Percentiles rank a stretch among this genome's conserved stretches.
These are phyloP conservation scores for Pterulicium gracile DNA, from an alignment of 1,284 basidiomycete genomes.

Conservation along the genomic window DNA sequence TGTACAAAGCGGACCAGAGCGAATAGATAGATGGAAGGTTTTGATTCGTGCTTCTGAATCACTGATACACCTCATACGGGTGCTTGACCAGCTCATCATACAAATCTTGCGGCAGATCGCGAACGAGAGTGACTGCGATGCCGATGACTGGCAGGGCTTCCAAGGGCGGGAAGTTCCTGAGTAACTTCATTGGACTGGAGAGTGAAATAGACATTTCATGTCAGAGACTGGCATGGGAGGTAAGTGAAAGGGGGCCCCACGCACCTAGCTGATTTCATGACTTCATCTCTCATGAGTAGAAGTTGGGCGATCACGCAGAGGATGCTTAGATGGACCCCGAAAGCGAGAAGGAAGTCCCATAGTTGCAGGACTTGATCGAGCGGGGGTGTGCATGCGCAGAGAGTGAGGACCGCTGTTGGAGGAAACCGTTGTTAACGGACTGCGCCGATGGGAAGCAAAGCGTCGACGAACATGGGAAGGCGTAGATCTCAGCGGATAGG, in stretches of 20 bases:
- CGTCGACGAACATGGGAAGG: constrained; percentile 77
- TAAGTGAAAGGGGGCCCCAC: constrained; percentile 16
- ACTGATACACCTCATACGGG: constrained; percentile 51
- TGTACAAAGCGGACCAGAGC: too few relatives aligned
- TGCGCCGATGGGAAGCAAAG: constrained; percentile 4
- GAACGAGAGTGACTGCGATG: constrained; percentile 86
- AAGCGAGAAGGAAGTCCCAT: constrained; percentile 97
- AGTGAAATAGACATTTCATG: constrained; percentile 5
- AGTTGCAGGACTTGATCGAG: constrained; percentile 87
- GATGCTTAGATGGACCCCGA: constrained; percentile 92
- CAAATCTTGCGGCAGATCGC: constrained; percentile 81
- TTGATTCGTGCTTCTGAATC: too few relatives aligned
- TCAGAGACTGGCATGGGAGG: constrained; percentile 2
- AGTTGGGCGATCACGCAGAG: constrained; percentile 94
- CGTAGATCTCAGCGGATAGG: constrained; percentile 96
- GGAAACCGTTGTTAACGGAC: too few relatives aligned
- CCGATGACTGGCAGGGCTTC: constrained; percentile 83
- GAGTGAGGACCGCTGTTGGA: constrained; percentile 75
- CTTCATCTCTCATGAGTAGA: constrained; percentile 78
- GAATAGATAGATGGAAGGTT: background rate
- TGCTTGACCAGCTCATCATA: constrained; percentile 87
- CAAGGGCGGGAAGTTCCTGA: constrained; percentile 90
- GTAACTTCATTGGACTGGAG: constrained; percentile 93
- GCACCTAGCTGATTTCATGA: constrained; percentile 81
- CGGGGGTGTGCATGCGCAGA: constrained; percentile 95